Evolutionary conservation across 495 filamentous ascomycete species (phyloP).

Genomic region (Elasticomyces elasticus): DNA sequence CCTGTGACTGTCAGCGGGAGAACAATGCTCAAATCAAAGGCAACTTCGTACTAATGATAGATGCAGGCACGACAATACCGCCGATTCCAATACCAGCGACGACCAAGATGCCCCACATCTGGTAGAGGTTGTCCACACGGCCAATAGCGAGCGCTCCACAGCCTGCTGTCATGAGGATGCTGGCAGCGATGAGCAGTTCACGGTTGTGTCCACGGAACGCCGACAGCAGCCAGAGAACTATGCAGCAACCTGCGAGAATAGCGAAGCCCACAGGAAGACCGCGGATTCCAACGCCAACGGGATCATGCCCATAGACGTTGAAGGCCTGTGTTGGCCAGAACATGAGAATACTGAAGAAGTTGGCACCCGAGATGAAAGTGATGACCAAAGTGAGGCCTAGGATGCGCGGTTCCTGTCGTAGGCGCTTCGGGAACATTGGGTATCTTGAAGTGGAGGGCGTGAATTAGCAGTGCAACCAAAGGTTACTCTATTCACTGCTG

Average conservation of each 20-base stretch:
- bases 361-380: slow-evolving; percentile 63
- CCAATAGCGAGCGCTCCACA: slow-evolving; percentile 53
- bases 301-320: slow-evolving; percentile 65
- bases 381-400: slow-evolving; percentile 57
- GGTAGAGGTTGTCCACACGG: slow-evolving; percentile 47
- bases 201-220: slow-evolving; percentile 52
- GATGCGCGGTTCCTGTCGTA: slow-evolving; percentile 55
- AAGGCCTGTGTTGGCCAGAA: slow-evolving; percentile 68
- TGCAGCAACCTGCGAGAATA: slow-evolving; percentile 51
- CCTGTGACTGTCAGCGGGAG: slow-evolving; percentile 20
- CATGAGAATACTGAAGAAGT: slow-evolving; percentile 60
- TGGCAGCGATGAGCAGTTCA: slow-evolving; percentile 52
- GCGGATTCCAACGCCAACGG: slow-evolving; percentile 54
- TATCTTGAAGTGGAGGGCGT: background rate
- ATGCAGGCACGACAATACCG: slow-evolving; percentile 62
- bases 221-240: slow-evolving; percentile 52
- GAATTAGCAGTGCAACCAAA: slow-evolving; percentile 20
- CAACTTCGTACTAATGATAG: slow-evolving; percentile 45
- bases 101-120: slow-evolving; percentile 52
- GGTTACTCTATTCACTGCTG: too few species aligned
- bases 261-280: slow-evolving; percentile 57
- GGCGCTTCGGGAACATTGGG: slow-evolving; percentile 50
- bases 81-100: slow-evolving; percentile 62
- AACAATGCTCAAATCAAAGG: background rate
- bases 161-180: slow-evolving; percentile 59